These are phyloP conservation scores for Alloascoidea hylecoeti DNA, from an alignment of 805 yeast genomes.

Conservation along the genomic window DNA sequence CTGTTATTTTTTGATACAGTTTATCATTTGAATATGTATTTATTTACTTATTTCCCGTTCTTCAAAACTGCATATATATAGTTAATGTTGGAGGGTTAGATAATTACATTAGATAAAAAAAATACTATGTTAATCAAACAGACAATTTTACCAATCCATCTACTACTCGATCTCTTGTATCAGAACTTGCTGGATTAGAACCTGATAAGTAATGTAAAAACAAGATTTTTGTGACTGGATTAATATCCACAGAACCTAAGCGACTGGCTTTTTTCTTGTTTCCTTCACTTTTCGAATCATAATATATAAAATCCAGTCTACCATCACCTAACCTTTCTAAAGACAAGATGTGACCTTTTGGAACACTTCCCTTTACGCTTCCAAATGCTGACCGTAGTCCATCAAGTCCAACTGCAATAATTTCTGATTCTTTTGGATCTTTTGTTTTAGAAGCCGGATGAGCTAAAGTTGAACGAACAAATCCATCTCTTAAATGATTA, in stretches of 20 bases:
- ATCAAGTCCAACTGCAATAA: constrained; percentile 46
- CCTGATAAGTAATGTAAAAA: constrained; percentile 69
- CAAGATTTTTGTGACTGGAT: constrained; percentile 50
- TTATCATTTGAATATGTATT: no score
- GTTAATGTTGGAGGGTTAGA: no score
- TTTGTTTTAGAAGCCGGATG: constrained; percentile 42
- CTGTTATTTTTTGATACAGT: no score
- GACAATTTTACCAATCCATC: constrained; percentile 18
- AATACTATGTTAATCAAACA: no score
- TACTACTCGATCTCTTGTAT: constrained; percentile 29
- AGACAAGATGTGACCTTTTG: constrained; percentile 54
- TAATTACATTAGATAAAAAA: no score
- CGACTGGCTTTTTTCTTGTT: constrained; percentile 7
- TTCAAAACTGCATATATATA: no score
- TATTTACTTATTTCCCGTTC: no score
- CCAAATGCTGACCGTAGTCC: constrained; percentile 50
- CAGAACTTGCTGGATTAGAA: constrained; percentile 45
- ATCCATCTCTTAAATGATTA: constrained; percentile 79
- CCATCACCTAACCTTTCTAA: constrained; percentile 41
- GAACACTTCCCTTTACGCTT: constrained; percentile 52
- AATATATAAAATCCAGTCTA: constrained; percentile 27
- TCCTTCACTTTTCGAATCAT: constrained; percentile 21
- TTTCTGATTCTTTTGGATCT: constrained; percentile 21
- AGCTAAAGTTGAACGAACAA: constrained; percentile 65
- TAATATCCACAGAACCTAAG: constrained; percentile 50